Percentiles rank a stretch among this genome's conserved stretches.
phyloP scores from a whole-genome alignment of 331 rosid genomes.

The Erythrophleum ivorense region DNA sequence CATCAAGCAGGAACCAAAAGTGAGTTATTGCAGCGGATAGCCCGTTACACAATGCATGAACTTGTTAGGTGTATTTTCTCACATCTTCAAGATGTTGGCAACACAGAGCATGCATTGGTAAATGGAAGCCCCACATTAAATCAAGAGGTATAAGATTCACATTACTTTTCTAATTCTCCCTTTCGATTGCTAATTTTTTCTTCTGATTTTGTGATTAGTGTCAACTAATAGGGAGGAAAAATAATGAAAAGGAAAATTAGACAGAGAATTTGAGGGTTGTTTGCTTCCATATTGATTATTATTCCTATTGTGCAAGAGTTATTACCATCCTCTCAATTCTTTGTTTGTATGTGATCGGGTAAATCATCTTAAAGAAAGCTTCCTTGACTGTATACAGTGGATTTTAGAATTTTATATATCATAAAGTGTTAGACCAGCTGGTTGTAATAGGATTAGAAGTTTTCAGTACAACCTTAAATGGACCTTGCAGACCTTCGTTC shows the following conservation, averaged over 20 bases:
- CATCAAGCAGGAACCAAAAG: conserved; percentile 94
- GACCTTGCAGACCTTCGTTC: background rate
- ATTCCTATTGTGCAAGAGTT: background rate
- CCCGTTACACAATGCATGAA: conserved; percentile 95
- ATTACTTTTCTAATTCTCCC: conserved; percentile 8
- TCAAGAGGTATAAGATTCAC: conserved; percentile 60
- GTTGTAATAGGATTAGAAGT: background rate
- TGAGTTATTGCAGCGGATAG: conserved; percentile 94
- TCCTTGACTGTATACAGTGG: background rate
- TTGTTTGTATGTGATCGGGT: background rate
- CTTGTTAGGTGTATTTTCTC: conserved; percentile 88
- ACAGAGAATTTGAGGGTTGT: background rate
- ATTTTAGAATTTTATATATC: background rate
- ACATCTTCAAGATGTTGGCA: conserved; percentile 83
- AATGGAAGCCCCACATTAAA: conserved; percentile 65
- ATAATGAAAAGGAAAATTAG: background rate
- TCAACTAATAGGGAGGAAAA: conserved; percentile 8
- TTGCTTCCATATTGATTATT: background rate
- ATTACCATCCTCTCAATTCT: conserved; percentile 1
- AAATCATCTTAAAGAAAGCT: background rate
- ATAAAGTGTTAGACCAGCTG: background rate
- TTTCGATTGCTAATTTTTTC: conserved; percentile 16
- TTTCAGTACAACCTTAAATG: background rate
- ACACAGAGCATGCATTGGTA: conserved; percentile 56
- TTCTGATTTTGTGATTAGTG: background rate